Base-by-base conservation (phyloP, 2,329 filamentous ascomycete species). In the Aspergillus luchuensis region DNA sequence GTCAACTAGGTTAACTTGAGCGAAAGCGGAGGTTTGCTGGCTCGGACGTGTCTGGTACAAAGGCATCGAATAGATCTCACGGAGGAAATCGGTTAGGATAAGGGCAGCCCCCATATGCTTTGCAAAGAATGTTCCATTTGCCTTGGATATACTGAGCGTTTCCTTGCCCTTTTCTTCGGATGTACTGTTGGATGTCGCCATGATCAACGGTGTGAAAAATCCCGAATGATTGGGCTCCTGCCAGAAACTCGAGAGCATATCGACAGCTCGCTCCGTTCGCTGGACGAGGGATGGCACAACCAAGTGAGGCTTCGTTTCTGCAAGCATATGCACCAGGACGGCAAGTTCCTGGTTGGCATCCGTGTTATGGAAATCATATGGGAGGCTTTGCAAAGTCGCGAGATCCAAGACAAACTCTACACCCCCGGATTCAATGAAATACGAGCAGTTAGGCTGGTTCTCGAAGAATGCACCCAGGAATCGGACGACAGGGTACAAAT, bases 351-450 rank as follows among this genome's bases (percentile, higher is more conserved):
- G 85, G 58, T 88, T 89, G 4, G 90, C 86, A 56, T 83, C 78
- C 5, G 85, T 85, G 43, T 90, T 88, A 41, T 88, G 84, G 70
- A 91, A 89, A 69, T 91, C 85, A 67, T 88, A 87, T 1, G 91
- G 87, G 50, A 98, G 82, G 72, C 91, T 93, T 5, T 92, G 90
- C 30, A 93, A 86, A 57, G 90, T 91, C 43, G 89, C 89, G 58
- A 97, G 86, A 71, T 97, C 92, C 57, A 99, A 82, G 19, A 98
- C 82, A 54, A 90, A 83, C 74, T 97, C 92, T 23, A 94, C 87
- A 6, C 92, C 95, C 59, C 92, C 91, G 53, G 85, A 84, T 57
- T 90, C 86, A 63, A 95, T 87, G 70, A 97, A 94, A 23, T 85
- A 84, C 17, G 82, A 80, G 74, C 90, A 93, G 68, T 96, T 84